Percentiles rank a stretch among this genome's conserved stretches.
Evolutionary conservation across 176 grass and related monocot genomes (phyloP).

Genomic region (Thinopyrum elongatum): DNA sequence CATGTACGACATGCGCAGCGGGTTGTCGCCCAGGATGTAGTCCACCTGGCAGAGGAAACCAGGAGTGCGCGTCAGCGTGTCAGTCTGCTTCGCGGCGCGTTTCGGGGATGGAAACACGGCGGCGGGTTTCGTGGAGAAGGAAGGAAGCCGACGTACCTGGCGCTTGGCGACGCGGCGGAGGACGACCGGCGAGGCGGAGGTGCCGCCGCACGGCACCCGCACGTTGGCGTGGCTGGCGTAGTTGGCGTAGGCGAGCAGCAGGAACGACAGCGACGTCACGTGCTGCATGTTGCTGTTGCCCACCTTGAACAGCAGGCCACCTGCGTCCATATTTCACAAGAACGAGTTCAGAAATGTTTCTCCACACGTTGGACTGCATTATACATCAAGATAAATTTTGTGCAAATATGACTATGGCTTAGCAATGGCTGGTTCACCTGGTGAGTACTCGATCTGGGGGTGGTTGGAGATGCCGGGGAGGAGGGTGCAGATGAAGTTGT

Average conservation of each 20-base stretch:
- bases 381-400: too few relatives aligned
- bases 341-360: background rate
- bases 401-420: too few relatives aligned
- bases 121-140: background rate
- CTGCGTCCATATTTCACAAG: background rate
- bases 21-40: conserved; percentile 93
- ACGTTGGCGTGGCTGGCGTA: conserved; percentile 87
- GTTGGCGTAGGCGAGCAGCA: conserved; percentile 83
- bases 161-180: conserved; percentile 83
- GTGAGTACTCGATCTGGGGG: conserved; percentile 84
- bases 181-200: conserved; percentile 46
- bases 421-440: background rate
- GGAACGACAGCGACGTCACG: conserved; percentile 90
- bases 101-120: background rate
- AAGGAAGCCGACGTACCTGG: conserved; percentile 29
- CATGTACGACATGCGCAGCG: conserved; percentile 95
- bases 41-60: conserved; percentile 46
- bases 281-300: conserved; percentile 99
- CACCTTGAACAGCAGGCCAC: conserved; percentile 78
- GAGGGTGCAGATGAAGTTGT: conserved; percentile 96
- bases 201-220: conserved; percentile 52
- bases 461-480: conserved; percentile 76
- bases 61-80: too few relatives aligned
- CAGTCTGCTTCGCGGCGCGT: background rate
- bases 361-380: background rate